A percentile compares a stretch with the other conserved stretches of the same genome.
Evolutionary conservation across 2,329 filamentous ascomycete species (phyloP).

Genomic region (Talaromyces verruculosus): DNA sequence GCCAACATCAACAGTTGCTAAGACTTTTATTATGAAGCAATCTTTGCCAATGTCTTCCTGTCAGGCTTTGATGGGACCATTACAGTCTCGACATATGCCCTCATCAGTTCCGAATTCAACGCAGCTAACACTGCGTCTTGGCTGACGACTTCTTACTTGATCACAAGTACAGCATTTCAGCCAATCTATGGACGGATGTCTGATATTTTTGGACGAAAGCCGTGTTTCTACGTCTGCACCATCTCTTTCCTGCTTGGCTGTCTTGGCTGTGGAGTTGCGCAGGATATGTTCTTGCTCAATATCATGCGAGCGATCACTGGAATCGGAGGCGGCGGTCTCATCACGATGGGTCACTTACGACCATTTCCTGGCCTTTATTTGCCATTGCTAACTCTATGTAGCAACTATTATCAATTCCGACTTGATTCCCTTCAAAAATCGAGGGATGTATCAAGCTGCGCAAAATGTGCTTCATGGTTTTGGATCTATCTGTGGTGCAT

Average conservation of each 20-base stretch:
- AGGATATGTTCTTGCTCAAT: slow-evolving; percentile 68
- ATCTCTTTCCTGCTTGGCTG: slow-evolving; percentile 65
- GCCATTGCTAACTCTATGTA: slow-evolving; percentile 20
- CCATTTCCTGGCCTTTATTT: background rate
- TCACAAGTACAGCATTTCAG: slow-evolving; percentile 66
- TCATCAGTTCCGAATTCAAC: slow-evolving; percentile 51
- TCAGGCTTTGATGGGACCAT: slow-evolving; percentile 54
- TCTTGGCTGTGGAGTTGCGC: slow-evolving; percentile 67
- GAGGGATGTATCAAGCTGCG: slow-evolving; percentile 69
- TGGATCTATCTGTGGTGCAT: slow-evolving; percentile 58
- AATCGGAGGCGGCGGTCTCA: slow-evolving; percentile 69
- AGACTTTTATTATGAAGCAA: slow-evolving; percentile 40
- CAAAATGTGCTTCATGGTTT: slow-evolving; percentile 64
- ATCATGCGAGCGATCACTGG: slow-evolving; percentile 69
- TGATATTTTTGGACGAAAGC: slow-evolving; percentile 63
- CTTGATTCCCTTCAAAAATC: slow-evolving; percentile 68
- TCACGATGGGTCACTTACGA: slow-evolving; percentile 53
- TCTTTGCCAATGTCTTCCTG: slow-evolving; percentile 65
- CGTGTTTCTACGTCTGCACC: slow-evolving; percentile 64
- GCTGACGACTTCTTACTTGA: slow-evolving; percentile 64
- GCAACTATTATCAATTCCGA: slow-evolving; percentile 70
- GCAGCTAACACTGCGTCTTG: slow-evolving; percentile 48
- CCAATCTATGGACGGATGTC: slow-evolving; percentile 71
- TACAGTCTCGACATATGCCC: slow-evolving; percentile 46
- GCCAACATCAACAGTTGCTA: background rate